Percentiles rank a stretch among this genome's conserved stretches.
Conservation (phyloP, 2,329 filamentous ascomycete species). For the Microdochium trichocladiopsis region DNA sequence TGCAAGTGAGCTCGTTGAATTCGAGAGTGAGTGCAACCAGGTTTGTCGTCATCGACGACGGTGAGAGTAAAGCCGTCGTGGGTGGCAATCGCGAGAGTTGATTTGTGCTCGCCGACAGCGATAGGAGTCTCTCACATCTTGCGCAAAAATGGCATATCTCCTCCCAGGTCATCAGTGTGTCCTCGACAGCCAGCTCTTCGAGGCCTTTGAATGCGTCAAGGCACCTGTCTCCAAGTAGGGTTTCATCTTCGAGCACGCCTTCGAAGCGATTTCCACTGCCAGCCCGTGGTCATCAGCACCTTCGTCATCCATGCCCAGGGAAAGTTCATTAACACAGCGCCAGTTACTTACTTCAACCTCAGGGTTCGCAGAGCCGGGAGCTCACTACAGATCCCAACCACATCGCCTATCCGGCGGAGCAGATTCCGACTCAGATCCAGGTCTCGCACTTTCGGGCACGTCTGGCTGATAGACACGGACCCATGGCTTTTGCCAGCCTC, state of each 20-base stretch:
- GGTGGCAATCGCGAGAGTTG: slow-evolving; percentile 44
- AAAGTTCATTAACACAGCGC: no score
- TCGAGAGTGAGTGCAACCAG: slow-evolving; percentile 63
- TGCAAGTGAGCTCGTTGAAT: slow-evolving; percentile 58
- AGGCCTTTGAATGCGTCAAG: slow-evolving; percentile 39
- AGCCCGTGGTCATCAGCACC: slow-evolving; percentile 6
- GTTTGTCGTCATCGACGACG: slow-evolving; percentile 42
- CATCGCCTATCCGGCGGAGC: slow-evolving; percentile 58
- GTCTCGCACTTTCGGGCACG: slow-evolving; percentile 64
- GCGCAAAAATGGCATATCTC: slow-evolving; percentile 48
- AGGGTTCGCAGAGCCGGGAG: slow-evolving; percentile 60
- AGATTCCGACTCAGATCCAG: slow-evolving; percentile 83
- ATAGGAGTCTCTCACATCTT: slow-evolving; percentile 44
- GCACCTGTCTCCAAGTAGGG: slow-evolving; percentile 18
- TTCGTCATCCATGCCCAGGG: neutral
- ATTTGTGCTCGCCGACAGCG: slow-evolving; percentile 50
- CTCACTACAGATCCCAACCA: slow-evolving; percentile 64
- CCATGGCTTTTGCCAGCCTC: slow-evolving; percentile 7
- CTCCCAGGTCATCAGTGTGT: slow-evolving; percentile 60
- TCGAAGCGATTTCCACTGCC: slow-evolving; percentile 67
- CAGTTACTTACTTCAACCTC: slow-evolving; percentile 66
- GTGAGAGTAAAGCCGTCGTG: slow-evolving; percentile 30
- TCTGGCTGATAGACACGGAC: slow-evolving; percentile 37
- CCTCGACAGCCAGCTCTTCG: slow-evolving; percentile 56
- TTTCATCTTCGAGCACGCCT: slow-evolving; percentile 33